Evolutionary conservation across 177 flowering plant genomes (phyloP).

Genomic region (Vitis hybrid): DNA sequence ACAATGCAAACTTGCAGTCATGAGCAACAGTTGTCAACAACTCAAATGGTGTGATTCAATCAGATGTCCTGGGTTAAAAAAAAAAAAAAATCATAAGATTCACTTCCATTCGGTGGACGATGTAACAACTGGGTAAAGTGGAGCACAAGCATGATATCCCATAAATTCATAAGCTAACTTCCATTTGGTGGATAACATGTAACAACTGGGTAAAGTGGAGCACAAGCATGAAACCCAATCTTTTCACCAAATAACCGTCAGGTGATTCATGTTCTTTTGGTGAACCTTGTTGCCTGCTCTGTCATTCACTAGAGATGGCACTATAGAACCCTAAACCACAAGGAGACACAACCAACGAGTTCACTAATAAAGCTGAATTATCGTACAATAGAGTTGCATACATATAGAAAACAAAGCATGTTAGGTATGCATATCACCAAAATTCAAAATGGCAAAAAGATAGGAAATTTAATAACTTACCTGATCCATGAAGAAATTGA

Average conservation of each 20-base stretch:
- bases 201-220: no score
- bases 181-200: no score
- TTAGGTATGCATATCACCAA: neutral
- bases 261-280: no score
- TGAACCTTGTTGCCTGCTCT: neutral
- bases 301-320: neutral
- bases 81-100: no score
- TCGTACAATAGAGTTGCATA: neutral
- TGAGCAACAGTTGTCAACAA: neutral
- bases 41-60: neutral
- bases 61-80: neutral
- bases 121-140: no score
- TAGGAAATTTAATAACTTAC: constrained; percentile 31
- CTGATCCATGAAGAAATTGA: constrained; percentile 90
- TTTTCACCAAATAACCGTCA: no score
- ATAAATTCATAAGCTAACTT: no score
- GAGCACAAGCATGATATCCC: no score
- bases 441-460: neutral
- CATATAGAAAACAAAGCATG: neutral
- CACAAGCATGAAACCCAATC: no score
- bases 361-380: neutral
- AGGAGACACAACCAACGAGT: neutral
- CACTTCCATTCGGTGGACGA: no score
- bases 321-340: neutral
- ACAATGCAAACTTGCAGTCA: constrained; percentile 4